Percentiles rank a stretch among this genome's conserved stretches.
Conservation (phyloP, 2,329 filamentous ascomycete genomes). For the Elsinoe arachidis region DNA sequence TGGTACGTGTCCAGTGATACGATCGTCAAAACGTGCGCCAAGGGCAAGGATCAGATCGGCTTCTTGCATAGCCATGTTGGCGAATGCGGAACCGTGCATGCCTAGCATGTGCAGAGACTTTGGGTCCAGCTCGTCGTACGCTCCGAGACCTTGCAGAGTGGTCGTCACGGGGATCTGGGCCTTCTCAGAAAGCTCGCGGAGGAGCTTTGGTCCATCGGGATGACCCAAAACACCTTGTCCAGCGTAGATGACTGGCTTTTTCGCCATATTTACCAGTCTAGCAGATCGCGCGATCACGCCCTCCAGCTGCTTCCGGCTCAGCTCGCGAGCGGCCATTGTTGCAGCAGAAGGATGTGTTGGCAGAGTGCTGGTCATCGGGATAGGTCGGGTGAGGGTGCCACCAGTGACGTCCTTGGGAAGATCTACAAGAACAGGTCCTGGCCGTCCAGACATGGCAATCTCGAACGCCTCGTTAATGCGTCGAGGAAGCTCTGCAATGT, state of each 20-base stretch:
- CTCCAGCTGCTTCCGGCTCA: slow-evolving; percentile 63
- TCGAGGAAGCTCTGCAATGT: slow-evolving; percentile 80
- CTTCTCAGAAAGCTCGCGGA: slow-evolving; percentile 85
- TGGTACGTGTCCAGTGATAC: slow-evolving; percentile 70
- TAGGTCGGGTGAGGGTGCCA: slow-evolving; percentile 70
- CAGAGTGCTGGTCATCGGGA: slow-evolving; percentile 65
- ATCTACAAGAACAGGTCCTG: slow-evolving; percentile 90
- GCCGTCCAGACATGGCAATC: slow-evolving; percentile 88
- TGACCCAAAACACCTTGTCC: slow-evolving; percentile 80
- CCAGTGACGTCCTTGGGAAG: slow-evolving; percentile 95
- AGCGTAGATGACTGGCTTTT: slow-evolving; percentile 93
- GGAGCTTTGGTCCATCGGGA: slow-evolving; percentile 66
- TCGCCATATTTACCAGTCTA: slow-evolving; percentile 72
- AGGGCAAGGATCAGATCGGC: slow-evolving; percentile 93
- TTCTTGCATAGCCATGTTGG: slow-evolving; percentile 97
- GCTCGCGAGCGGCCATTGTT: slow-evolving; percentile 66
- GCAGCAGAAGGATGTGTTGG: slow-evolving; percentile 80
- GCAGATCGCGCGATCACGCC: slow-evolving; percentile 69
- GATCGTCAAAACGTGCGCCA: slow-evolving; percentile 90
- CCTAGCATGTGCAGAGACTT: slow-evolving; percentile 97
- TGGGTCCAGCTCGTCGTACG: slow-evolving; percentile 83
- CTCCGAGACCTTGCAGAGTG: slow-evolving; percentile 86
- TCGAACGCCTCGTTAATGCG: slow-evolving; percentile 97
- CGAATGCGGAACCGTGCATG: slow-evolving; percentile 95
- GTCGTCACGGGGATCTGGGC: slow-evolving; percentile 89